These are phyloP conservation scores for Beauveria bassiana DNA, from an alignment of 2,329 filamentous ascomycete genomes.

Conservation along the genomic window DNA sequence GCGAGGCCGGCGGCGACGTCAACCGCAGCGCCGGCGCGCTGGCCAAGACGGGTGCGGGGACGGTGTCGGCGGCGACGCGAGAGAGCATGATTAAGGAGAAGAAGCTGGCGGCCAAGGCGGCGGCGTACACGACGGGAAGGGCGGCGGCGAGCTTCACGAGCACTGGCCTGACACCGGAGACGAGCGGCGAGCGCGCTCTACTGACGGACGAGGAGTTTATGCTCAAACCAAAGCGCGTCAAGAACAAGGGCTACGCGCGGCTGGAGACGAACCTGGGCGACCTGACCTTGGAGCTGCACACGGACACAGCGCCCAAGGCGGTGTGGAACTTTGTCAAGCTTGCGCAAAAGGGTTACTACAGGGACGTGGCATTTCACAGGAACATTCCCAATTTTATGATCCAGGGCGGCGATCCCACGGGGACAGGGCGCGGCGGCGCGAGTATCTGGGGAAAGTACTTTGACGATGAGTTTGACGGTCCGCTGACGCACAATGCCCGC, in stretches of 20 bases:
- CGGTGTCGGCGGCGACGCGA: constrained; percentile 19
- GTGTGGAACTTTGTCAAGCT: constrained; percentile 96
- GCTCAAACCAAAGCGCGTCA: constrained; percentile 82
- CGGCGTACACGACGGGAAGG: constrained; percentile 80
- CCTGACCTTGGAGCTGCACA: constrained; percentile 80
- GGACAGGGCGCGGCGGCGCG: constrained; percentile 81
- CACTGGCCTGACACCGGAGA: constrained; percentile 87
- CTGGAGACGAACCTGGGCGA: constrained; percentile 80
- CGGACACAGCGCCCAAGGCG: constrained; percentile 83
- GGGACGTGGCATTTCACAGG: constrained; percentile 75
- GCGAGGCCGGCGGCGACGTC: constrained; percentile 52
- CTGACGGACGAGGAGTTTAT: constrained; percentile 95
- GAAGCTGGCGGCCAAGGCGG: constrained; percentile 71
- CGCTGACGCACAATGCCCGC: constrained; percentile 70
- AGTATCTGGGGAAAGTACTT: constrained; percentile 95
- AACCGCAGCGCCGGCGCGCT: constrained; percentile 43
- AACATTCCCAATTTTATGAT: constrained; percentile 98
- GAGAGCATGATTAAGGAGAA: constrained; percentile 42
- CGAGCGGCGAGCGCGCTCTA: constrained; percentile 75
- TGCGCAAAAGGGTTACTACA: constrained; percentile 85
- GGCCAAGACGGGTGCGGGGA: constrained; percentile 24
- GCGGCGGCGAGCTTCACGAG: constrained; percentile 93
- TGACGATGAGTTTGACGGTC: constrained; percentile 85
- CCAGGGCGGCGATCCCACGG: constrained; percentile 89
- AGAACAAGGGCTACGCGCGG: constrained; percentile 85